Evolutionary conservation across 2,329 filamentous ascomycete species (phyloP).

Genomic region (Penicillium sp.): DNA sequence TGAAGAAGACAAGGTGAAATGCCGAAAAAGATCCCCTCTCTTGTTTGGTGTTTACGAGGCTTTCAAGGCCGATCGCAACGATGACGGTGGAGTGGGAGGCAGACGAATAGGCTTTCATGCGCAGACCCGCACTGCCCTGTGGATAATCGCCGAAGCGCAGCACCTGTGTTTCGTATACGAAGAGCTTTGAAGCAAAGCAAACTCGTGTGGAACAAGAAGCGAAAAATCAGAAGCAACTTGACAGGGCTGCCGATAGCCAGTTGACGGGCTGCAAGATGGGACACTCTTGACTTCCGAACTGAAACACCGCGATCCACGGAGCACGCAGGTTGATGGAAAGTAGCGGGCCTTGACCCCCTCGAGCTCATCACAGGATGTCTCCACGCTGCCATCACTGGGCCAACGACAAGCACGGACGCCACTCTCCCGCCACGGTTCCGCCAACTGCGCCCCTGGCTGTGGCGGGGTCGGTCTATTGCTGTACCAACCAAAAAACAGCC

Average conservation of each 20-base stretch:
- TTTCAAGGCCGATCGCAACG: slow-evolving; percentile 17
- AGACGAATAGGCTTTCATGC: slow-evolving; percentile 22
- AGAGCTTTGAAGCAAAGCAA: not conserved
- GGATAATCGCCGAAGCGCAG: not conserved
- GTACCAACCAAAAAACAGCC: not conserved
- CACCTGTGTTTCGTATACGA: not conserved
- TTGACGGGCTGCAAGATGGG: not conserved
- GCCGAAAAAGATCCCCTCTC: slow-evolving; percentile 4
- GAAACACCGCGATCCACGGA: slow-evolving; percentile 13
- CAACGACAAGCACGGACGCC: slow-evolving; percentile 17
- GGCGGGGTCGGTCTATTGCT: not conserved
- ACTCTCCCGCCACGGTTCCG: slow-evolving; percentile 1
- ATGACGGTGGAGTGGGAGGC: slow-evolving; percentile 20
- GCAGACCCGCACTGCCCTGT: slow-evolving; percentile 20
- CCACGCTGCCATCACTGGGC: slow-evolving; percentile 18
- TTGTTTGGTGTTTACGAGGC: slow-evolving; percentile 27
- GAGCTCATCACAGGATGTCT: not conserved
- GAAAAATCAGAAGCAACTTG: not conserved
- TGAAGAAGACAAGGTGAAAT: slow-evolving; percentile 11
- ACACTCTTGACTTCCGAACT: not conserved
- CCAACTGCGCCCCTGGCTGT: slow-evolving; percentile 1
- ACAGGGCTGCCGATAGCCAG: not conserved
- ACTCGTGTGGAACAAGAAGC: not conserved
- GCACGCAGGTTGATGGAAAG: not conserved
- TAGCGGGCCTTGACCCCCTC: not conserved